Evolutionary conservation across 2,329 filamentous ascomycete genomes (phyloP), one percentile per base, ranked within the genome.

Genomic region (Colletotrichum endophyticum): DNA sequence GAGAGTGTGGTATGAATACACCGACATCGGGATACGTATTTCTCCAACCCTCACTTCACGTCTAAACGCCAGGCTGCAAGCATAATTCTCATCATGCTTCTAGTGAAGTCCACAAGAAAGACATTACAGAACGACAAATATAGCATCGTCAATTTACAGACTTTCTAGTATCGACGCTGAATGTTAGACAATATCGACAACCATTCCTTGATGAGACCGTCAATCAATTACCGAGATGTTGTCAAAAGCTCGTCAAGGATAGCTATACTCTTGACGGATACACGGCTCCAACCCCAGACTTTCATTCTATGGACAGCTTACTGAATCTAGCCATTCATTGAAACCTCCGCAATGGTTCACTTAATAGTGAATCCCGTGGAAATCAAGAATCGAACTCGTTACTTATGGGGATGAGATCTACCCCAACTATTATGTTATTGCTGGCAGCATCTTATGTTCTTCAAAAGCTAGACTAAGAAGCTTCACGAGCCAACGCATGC

Each of bases 61-160:
- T 44, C 8, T 44, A 44, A 44, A 6, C 5, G 3, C 19, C 39
- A 44, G 5, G 39, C 8, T 19, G 19, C 39, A 44, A 44, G 2
- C 39, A 4, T n/a, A 44, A 0, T 44, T 6, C 2, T n/a, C 19
- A n/a, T n/a, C 19, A 1, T n/a, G 9, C 39, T 44, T 44, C 39
- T n/a, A n/a, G 6, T 12, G 0, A n/a, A n/a, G 9, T 2, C 9
- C 19, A n/a, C 3, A n/a, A 2, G 19, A 44, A 44, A n/a, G 39
- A n/a, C 39, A 44, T 6, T 3, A n/a, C 39, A 39, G 5, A 39
- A 39, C 16, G 19, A 19, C 16, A 39, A 19, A 19, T 9, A 19
- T 39, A 3, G 36, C 16, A 39, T 6, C 7, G 19, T 39, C 2
- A 5, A 39, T 39, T 39, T 3, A 39, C 4, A 19, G 16, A 39